Conservation (phyloP, 257 asterid genomes). For the Nyctanthes arbortristis region DNA sequence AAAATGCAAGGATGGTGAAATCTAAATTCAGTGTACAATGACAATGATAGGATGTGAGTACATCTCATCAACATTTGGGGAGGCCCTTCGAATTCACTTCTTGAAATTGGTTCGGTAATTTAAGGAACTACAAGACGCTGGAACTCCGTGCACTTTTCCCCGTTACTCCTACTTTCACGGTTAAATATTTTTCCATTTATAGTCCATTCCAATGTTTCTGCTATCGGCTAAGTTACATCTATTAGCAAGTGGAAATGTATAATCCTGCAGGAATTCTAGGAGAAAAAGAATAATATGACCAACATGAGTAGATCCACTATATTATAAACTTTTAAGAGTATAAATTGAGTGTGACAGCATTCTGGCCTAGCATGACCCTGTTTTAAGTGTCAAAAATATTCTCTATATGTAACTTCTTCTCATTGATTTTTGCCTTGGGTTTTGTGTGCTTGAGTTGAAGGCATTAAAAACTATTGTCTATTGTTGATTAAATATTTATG, state of each 20-base stretch:
- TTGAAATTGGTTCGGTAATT: background rate
- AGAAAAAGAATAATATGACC: background rate
- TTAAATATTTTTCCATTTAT: too few species aligned
- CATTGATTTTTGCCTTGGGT: conserved; percentile 20
- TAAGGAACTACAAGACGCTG: background rate
- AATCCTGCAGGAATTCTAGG: background rate
- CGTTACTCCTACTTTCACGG: too few species aligned
- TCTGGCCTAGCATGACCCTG: background rate
- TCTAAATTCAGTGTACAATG: background rate
- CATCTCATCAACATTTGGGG: background rate
- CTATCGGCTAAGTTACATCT: too few species aligned
- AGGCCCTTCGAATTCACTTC: background rate
- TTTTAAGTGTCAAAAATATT: background rate
- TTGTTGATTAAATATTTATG: conserved; percentile 5
- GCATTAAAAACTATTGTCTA: background rate
- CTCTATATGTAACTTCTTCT: background rate
- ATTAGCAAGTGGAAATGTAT: background rate
- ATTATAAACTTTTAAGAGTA: background rate
- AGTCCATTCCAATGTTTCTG: too few species aligned
- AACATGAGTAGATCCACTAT: conserved; percentile 8
- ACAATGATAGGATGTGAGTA: background rate
- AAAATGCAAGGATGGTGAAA: background rate
- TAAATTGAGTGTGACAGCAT: background rate
- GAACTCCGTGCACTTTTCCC: background rate
- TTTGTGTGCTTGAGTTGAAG: background rate